Base-by-base conservation (phyloP, 192 early-diverging fungal species). In the Backusella morwellensis region DNA sequence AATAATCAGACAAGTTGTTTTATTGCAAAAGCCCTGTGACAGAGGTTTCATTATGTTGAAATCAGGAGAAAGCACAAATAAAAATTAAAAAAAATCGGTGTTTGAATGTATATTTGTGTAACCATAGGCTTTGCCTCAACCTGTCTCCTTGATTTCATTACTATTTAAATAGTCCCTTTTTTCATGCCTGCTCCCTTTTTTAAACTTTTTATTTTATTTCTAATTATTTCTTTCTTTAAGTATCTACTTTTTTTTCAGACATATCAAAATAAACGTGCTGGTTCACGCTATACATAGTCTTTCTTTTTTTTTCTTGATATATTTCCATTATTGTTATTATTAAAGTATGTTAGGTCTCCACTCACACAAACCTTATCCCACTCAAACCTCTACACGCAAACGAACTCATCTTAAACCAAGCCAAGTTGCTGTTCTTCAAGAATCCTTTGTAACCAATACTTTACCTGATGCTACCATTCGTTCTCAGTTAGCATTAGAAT, bases 341-440 rank as follows among this genome's bases (percentile, higher is more conserved):
- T 41, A 72, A 47, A 72, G 29, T 44, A 72, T 72, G 70, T 44
- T 72, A 17, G 29, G 26, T 72, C 44, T 44, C 32, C 41, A 50
- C 29, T 70, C 38, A 14, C 70, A 50, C 42, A 72, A 72, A 72
- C 70, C 70, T 34, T 72, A 72, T 50, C 70, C 72, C 35, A 40
- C 72, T n/a, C 35, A 41, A 68, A 36, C n/a, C 15, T 32, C 42
- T 5, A 77, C 68, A n/a, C 69, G 76, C 35, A 77, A 71, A 66
- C 44, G 76, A 6, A 77, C 76, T 8, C 76, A 77, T 29, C 59
- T 77, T 4, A 77, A 77, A 21, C 76, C 76, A 26, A 77, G 76
- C 40, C 76, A 77, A 56, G 76, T 77, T 19, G 76, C 76, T 4
- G 76, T 77, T 14, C 50, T 77, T 34, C 76, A 77, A 77, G 76